Base-by-base conservation (phyloP, 1,139 yeast species). In the Debaryomycetaceae sp. region DNA sequence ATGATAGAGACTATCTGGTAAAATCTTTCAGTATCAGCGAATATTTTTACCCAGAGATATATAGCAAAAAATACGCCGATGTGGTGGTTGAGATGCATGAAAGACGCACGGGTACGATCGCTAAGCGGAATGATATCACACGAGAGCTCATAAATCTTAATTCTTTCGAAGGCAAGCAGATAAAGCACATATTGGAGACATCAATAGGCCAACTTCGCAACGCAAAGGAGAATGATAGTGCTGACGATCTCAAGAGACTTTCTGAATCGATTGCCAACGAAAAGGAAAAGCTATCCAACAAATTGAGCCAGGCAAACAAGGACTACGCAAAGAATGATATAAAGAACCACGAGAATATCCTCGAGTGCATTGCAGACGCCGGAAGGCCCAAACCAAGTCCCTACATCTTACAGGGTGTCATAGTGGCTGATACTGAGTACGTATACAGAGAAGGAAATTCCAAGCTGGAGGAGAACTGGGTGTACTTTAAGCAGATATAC, bases 121-220 rank as follows among this genome's bases (percentile, higher is more conserved):
- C 50, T 36, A 49, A 55, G 34, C 49, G 71, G 40, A 42, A 54
- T 13, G 45, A 53, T 37, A 38, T 56, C 9, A 53, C 66, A 33
- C 52, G 54, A 31, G 50, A 54, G 40, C 55, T 69, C 27, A 63
- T 69, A 64, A 51, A 55, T 6, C 52, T 62, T 43, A 68, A 57
- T 43, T 63, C 71, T 8, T 69, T 68, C 48, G 74, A 68, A 49
- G 76, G 76, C 1, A 69, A 69, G 49, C 59, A 58, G 27, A 57
- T 70, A 27, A 59, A 57, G 34, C 51, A 53, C 5, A 50, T 70
- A 13, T 49, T 70, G 31, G 54, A 55, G 22, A 54, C 53, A 6
- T 49, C 67, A 2, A 54, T 59, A 5, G 42, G 42, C 11, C 56
- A 60, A 44, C 50, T 66, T 27, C 45, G 46, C 34, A 40, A 46